phyloP scores from a whole-genome alignment of 345 rosid genomes.

The Odontarrhena argentea region DNA sequence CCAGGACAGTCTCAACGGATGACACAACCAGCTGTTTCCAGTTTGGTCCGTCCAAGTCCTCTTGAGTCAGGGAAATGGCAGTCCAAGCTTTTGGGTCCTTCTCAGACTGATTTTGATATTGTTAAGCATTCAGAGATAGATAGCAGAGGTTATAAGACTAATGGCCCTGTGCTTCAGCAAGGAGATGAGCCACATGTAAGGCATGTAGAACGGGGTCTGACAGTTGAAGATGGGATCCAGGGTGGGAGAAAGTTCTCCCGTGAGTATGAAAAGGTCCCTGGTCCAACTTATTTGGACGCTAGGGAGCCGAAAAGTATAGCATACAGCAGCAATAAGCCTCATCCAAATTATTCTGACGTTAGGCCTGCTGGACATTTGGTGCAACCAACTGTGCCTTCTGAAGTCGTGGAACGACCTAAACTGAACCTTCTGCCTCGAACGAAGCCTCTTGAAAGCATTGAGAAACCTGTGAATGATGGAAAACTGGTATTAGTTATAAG shows the following conservation, averaged over 20 bases:
- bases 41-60: constrained; percentile 69
- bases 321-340: constrained; percentile 41
- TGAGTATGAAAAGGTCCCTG: constrained; percentile 45
- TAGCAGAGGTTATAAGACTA: constrained; percentile 42
- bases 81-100: constrained; percentile 56
- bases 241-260: constrained; percentile 47
- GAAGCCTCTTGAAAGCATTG: constrained; percentile 60
- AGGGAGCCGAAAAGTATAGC: constrained; percentile 46
- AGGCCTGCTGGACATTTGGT: constrained; percentile 46
- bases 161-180: constrained; percentile 37
- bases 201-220: constrained; percentile 44
- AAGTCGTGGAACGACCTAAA: constrained; percentile 63
- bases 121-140: constrained; percentile 50
- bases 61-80: constrained; percentile 84
- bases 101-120: constrained; percentile 43
- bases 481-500: constrained; percentile 46
- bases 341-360: constrained; percentile 42
- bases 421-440: constrained; percentile 66
- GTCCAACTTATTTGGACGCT: constrained; percentile 44
- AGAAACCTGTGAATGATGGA: constrained; percentile 43
- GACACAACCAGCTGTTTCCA: constrained; percentile 52
- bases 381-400: constrained; percentile 48
- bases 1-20: constrained; percentile 53
- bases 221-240: constrained; percentile 44
- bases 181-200: constrained; percentile 41